Evolutionary conservation across 768 basidiomycete genomes (phyloP).

Genomic region (Plicaturopsis crispa): DNA sequence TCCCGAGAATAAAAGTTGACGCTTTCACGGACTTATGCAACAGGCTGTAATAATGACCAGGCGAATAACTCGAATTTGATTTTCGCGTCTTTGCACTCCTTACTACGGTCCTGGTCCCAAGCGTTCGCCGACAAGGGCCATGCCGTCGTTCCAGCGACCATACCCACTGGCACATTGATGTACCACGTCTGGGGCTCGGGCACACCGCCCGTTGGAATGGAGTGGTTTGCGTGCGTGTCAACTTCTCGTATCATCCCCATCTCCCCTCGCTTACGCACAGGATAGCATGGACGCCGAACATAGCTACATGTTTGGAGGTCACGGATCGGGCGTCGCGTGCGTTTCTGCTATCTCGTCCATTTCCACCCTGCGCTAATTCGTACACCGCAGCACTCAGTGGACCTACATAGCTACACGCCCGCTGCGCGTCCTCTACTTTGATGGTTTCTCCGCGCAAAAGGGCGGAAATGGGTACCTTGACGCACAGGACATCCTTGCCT

Average conservation of each 20-base stretch:
- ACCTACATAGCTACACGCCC: constrained; percentile 5
- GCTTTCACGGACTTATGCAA: too few species aligned
- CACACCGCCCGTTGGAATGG: background rate
- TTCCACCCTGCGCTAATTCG: background rate
- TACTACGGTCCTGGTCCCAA: background rate
- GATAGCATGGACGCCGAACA: background rate
- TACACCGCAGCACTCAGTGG: background rate
- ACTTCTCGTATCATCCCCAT: background rate
- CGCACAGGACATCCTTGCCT: constrained; percentile 19
- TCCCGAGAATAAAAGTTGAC: too few species aligned
- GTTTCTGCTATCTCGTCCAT: background rate
- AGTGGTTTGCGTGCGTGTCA: background rate
- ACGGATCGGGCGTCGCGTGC: background rate
- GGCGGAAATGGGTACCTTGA: constrained; percentile 16
- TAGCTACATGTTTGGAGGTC: background rate
- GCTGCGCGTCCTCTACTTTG: constrained; percentile 8
- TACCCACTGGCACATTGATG: constrained; percentile 7
- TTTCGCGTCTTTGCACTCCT: background rate
- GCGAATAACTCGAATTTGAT: background rate
- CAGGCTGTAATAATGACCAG: too few species aligned
- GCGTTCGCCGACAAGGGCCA: constrained; percentile 2
- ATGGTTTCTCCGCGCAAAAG: constrained; percentile 6
- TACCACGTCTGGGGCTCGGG: constrained; percentile 2
- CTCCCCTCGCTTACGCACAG: background rate
- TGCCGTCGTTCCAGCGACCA: constrained; percentile 6